Base-by-base conservation (phyloP, 1,139 yeast species). In the Yamadazyma diospyri region DNA sequence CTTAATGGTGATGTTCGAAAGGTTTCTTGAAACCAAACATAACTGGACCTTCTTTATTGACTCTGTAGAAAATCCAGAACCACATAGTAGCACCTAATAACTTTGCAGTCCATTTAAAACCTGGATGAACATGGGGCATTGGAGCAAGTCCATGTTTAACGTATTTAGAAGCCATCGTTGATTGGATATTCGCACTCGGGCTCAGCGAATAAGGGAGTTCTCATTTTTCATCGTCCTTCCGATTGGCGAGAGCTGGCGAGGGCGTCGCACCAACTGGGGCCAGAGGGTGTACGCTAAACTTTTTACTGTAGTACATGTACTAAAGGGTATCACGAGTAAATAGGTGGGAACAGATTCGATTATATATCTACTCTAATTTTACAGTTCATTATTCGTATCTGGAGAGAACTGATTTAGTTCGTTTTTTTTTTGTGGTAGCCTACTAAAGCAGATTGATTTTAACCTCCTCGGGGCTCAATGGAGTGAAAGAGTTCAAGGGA, bases 81-180 rank as follows among this genome's bases (percentile, higher is more conserved):
- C 92, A 83, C 89, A 83, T 81, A 41, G 87, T 73, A 29, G 89
- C 94, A 6, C 94, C 94, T 34, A 84, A 69, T 24, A 71, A 55
- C 51, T 80, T 79, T 32, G 85, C 72, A 17, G 78, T 69, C 66
- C 78, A 72, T 42, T 72, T 68, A 50, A 80, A 71, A 36, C 68
- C 57, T 13, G 71, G 65, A 36, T 74, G 75, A 23, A 72, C 77
- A 41, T 75, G 76, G 14, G 82, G 81, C 33, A 59, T 56, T 18
- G 78, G 69, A 6, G 69, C 74, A 20, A 72, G 64, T 5, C 73
- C 77, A 50, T 73, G 80, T 49, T 78, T 77, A 34, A 69, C 52
- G 53, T 72, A 73, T 44, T 61, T 69, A 36, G 62, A 73, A 35
- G 72, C 72, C 71, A 66, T 57, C 26, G 24, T 31, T 34, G 37